A percentile compares a stretch with the other conserved stretches of the same genome.
phyloP scores from a whole-genome alignment of 768 basidiomycete species.

The Termitomyces sp. region DNA sequence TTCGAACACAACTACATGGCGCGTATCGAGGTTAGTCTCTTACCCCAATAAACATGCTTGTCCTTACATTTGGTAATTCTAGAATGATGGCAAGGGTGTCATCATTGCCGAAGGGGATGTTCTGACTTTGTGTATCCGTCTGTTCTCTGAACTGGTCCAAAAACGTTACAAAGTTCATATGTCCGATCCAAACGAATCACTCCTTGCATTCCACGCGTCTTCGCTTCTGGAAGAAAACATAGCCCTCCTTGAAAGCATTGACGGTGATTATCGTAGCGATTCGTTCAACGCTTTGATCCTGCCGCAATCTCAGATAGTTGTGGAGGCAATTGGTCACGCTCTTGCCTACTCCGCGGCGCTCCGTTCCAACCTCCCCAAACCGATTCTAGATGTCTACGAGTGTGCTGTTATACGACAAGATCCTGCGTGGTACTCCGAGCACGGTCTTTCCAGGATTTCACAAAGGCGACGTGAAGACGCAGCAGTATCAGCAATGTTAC shows the following conservation, averaged over 20 bases:
- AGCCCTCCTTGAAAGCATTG: conserved; percentile 31
- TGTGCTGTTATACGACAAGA: conserved; percentile 49
- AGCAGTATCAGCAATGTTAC: conserved; percentile 41
- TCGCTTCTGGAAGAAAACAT: conserved; percentile 46
- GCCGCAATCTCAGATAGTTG: conserved; percentile 47
- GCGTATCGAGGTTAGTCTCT: conserved; percentile 41
- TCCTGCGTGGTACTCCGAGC: conserved; percentile 58
- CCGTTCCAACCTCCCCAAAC: conserved; percentile 37
- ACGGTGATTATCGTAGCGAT: conserved; percentile 45
- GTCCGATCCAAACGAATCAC: conserved; percentile 45
- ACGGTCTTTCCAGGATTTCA: conserved; percentile 42
- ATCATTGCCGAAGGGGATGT: conserved; percentile 57
- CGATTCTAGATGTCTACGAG: conserved; percentile 55
- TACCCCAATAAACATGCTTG: conserved; percentile 2
- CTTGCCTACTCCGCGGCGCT: conserved; percentile 55
- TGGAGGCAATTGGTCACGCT: conserved; percentile 65
- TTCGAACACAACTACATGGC: conserved; percentile 64
- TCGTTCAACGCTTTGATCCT: conserved; percentile 51
- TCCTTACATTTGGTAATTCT: conserved; percentile 14
- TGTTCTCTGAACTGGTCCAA: conserved; percentile 58
- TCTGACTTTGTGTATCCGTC: conserved; percentile 48
- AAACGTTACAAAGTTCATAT: conserved; percentile 48
- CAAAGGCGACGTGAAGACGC: conserved; percentile 47
- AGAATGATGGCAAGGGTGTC: conserved; percentile 54
- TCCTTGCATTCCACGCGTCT: conserved; percentile 49